Base-by-base conservation (phyloP, 306 rosid genomes). In the Sophora flavescens region DNA sequence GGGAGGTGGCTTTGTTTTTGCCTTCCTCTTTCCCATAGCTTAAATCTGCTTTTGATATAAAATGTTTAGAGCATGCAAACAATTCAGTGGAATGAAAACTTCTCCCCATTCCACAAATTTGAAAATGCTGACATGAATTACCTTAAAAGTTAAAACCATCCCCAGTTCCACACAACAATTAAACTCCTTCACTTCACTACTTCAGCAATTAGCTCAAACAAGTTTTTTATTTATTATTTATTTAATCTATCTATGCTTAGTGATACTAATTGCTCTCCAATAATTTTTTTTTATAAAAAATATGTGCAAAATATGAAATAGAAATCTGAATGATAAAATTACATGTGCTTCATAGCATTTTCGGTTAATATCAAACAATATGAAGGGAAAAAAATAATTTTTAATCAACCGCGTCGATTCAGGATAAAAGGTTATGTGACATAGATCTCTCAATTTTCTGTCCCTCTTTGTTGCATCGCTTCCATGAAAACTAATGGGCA, bases 21-120 rank as follows among this genome's bases (percentile, higher is more conserved):
- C 83, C 86, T 91, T 91, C 72, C 97, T 81, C 85, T 91, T 91
- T 39, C 97, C 97, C 97, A 89, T 88, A 41, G 61, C 74, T 67
- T 62, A 80, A 64, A 54, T 61, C 70, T 72, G 72, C 52, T 42
- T 60, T 11, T 16, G 48, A 63, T 15, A 63, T 38, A 65, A 76
- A 70, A 2, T 2, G 13, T 69, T 18, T n/a, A 18, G 56, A 11
- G 14, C 17, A 47, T 17, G 54, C 17, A 38, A 64, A 35, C 77
- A 77, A 72, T 45, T 39, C 35, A 39, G 18, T 42, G 17, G 51
- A 12, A 42, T 70, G 57, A 44, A 63, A 71, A 77, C 32, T 59
- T 51, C 70, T 30, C 52, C 7, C 1, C 22, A 44, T 36, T 33
- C 62, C 56, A 41, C 41, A 72, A 15, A 28, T 30, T 35, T 66